A percentile compares a stretch with the other conserved stretches of the same genome.
Evolutionary conservation across 352 stramenopile species (phyloP).

Genomic region (Globisporangium irregulare): DNA sequence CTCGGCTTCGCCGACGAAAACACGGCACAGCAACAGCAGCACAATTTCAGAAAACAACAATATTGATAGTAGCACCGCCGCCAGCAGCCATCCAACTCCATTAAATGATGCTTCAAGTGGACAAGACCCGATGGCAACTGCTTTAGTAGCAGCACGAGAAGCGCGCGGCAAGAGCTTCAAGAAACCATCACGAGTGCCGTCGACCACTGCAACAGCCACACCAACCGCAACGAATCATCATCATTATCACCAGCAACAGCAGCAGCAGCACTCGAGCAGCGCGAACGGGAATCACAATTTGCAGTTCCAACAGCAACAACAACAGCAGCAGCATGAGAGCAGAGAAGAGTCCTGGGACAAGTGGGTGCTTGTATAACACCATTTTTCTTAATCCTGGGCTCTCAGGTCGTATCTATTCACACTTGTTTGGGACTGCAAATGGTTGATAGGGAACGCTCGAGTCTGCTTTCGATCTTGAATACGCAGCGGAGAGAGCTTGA

Average conservation of each 20-base stretch:
- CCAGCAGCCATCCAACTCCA: neutral
- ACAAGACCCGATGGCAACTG: neutral
- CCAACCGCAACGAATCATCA: neutral
- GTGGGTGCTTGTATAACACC: slow-evolving; percentile 15
- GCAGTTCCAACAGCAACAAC: slow-evolving; percentile 2
- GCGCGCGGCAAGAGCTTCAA: slow-evolving; percentile 2
- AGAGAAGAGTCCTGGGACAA: slow-evolving; percentile 41
- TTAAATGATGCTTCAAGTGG: neutral
- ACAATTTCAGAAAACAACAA: slow-evolving; percentile 4
- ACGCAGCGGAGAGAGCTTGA: slow-evolving; percentile 57
- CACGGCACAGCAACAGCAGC: neutral
- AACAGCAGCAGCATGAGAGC: slow-evolving; percentile 18
- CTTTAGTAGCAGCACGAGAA: neutral
- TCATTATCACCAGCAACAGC: neutral
- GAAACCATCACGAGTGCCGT: neutral
- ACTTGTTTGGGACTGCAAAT: neutral
- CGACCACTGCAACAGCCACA: neutral
- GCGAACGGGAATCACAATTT: neutral
- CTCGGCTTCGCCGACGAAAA: slow-evolving; percentile 13
- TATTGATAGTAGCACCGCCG: neutral
- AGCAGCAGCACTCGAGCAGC: neutral
- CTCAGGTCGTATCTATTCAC: neutral
- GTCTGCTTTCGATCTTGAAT: slow-evolving; percentile 61
- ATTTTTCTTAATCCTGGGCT: neutral
- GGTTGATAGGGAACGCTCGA: slow-evolving; percentile 43